These are phyloP conservation scores for Auricularia sp. DNA, from an alignment of 768 basidiomycete species.

Conservation along the genomic window DNA sequence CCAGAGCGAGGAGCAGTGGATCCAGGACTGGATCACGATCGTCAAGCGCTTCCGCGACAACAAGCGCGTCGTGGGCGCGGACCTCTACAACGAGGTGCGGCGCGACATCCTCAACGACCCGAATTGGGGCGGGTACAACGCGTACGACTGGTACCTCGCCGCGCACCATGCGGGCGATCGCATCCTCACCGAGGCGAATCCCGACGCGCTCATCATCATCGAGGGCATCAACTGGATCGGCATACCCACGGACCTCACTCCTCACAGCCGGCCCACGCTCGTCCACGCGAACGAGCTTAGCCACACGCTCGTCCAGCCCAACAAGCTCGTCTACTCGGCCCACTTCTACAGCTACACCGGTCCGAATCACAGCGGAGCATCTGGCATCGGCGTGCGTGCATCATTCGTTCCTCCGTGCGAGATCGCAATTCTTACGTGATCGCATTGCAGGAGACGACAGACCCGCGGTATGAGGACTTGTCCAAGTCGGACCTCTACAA, in stretches of 20 bases:
- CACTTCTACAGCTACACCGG: slow-evolving; percentile 8
- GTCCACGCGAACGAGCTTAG: neutral
- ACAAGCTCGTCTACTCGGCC: slow-evolving; percentile 9
- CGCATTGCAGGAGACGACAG: slow-evolving; percentile 1
- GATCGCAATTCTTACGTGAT: neutral
- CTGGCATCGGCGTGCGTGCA: neutral
- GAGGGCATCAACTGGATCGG: slow-evolving; percentile 9
- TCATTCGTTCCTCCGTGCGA: neutral
- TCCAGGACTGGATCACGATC: slow-evolving; percentile 6
- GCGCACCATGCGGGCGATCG: slow-evolving; percentile 4
- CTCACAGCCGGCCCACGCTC: slow-evolving; percentile 6
- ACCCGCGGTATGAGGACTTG: slow-evolving; percentile 6
- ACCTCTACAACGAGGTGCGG: slow-evolving; percentile 9
- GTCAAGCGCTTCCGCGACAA: slow-evolving; percentile 7
- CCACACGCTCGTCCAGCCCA: slow-evolving; percentile 4
- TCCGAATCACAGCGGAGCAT: slow-evolving; percentile 4
- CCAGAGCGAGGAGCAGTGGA: slow-evolving; percentile 4
- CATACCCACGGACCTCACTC: slow-evolving; percentile 1
- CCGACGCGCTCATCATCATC: slow-evolving; percentile 6
- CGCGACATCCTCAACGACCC: slow-evolving; percentile 5
- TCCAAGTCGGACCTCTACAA: neutral
- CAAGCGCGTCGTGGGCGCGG: slow-evolving; percentile 7
- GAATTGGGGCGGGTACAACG: slow-evolving; percentile 4
- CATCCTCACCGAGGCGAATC: slow-evolving; percentile 6
- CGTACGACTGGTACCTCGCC: slow-evolving; percentile 4